A percentile compares a stretch with the other conserved stretches of the same genome.
Conservation (phyloP, 2,329 filamentous ascomycete genomes). For the Phaeosphaeria sp. region DNA sequence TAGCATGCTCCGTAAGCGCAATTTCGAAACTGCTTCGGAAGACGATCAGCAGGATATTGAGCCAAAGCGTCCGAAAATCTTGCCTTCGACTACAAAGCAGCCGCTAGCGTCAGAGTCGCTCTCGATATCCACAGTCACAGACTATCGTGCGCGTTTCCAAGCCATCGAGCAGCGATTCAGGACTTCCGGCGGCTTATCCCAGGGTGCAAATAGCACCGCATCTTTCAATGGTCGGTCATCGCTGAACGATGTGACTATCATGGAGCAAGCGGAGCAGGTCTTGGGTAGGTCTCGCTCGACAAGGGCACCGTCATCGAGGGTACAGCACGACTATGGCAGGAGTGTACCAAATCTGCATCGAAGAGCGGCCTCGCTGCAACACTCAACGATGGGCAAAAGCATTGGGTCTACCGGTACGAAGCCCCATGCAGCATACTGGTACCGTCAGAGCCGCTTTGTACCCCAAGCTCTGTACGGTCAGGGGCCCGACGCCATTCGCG, state of each 20-base stretch:
- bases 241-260: slow-evolving; percentile 12
- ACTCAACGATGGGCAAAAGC: slow-evolving; percentile 21
- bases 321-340: slow-evolving; percentile 32
- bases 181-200: slow-evolving; percentile 14
- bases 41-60: slow-evolving; percentile 26
- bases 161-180: slow-evolving; percentile 24
- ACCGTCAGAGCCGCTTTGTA: slow-evolving; percentile 42
- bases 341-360: slow-evolving; percentile 32
- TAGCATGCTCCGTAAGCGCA: slow-evolving; percentile 39
- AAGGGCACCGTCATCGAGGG: slow-evolving; percentile 10
- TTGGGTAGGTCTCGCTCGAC: slow-evolving; percentile 11
- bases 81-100: slow-evolving; percentile 14
- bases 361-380: slow-evolving; percentile 16
- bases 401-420: slow-evolving; percentile 13
- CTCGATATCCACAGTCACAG: slow-evolving; percentile 20
- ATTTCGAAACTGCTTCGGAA: slow-evolving; percentile 33
- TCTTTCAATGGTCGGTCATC: slow-evolving; percentile 18
- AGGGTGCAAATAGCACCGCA: slow-evolving; percentile 8
- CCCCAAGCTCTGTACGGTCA: slow-evolving; percentile 45
- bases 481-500: slow-evolving; percentile 37
- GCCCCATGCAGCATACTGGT: slow-evolving; percentile 39
- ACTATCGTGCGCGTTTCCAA: slow-evolving; percentile 30
- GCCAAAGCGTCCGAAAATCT: slow-evolving; percentile 29
- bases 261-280: slow-evolving; percentile 19
- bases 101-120: slow-evolving; percentile 1